Evolutionary conservation across 495 filamentous ascomycete genomes (phyloP).

Genomic region (Antarctomyces pellizariae): DNA sequence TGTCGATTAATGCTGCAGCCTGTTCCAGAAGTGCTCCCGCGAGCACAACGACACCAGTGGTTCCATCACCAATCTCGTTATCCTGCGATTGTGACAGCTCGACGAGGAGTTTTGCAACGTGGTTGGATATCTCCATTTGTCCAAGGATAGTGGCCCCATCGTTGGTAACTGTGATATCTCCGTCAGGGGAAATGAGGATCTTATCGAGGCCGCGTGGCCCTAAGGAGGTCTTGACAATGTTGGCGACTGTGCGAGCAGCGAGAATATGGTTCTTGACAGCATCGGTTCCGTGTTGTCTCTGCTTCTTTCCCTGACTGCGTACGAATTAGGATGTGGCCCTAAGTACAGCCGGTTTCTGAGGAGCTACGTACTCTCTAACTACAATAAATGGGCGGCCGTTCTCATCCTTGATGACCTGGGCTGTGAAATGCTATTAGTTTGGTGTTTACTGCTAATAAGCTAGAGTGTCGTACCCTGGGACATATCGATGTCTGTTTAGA

Average conservation of each 20-base stretch:
- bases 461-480: slow-evolving; percentile 33
- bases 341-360: slow-evolving; percentile 2
- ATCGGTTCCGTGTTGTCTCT: slow-evolving; percentile 85
- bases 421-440: slow-evolving; percentile 12
- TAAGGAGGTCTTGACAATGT: slow-evolving; percentile 91
- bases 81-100: slow-evolving; percentile 98
- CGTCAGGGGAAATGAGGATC: slow-evolving; percentile 95
- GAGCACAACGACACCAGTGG: slow-evolving; percentile 91
- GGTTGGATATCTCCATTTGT: slow-evolving; percentile 99
- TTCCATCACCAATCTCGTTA: slow-evolving; percentile 96
- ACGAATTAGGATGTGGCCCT: neutral
- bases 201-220: slow-evolving; percentile 95
- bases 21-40: slow-evolving; percentile 89
- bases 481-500: slow-evolving; percentile 41
- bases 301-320: slow-evolving; percentile 86
- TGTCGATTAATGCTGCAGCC: slow-evolving; percentile 96
- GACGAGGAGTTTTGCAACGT: slow-evolving; percentile 88
- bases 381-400: slow-evolving; percentile 93
- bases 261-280: slow-evolving; percentile 96
- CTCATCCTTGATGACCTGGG: slow-evolving; percentile 53
- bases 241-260: slow-evolving; percentile 83
- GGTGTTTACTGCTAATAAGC: neutral
- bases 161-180: slow-evolving; percentile 98
- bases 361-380: slow-evolving; percentile 70
- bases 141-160: slow-evolving; percentile 92